phyloP scores from a whole-genome alignment of 2,329 filamentous ascomycete species.

The Fusarium pseudograminearum region DNA sequence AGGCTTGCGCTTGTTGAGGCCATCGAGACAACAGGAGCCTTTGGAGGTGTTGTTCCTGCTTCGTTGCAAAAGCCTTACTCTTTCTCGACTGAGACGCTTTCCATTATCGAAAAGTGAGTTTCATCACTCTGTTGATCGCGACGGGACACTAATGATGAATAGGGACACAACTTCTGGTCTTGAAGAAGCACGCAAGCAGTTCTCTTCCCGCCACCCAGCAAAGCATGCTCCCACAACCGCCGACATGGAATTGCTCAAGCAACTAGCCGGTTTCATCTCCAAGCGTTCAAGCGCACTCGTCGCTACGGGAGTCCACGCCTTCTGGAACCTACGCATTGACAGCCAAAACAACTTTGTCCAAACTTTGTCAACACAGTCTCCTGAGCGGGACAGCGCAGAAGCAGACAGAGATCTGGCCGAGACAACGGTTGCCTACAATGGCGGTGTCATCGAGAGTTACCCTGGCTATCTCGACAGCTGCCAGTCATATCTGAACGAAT shows the following conservation, averaged over 20 bases:
- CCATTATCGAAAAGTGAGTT: conserved; percentile 67
- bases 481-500: conserved; percentile 71
- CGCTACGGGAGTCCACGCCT: conserved; percentile 68
- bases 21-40: conserved; percentile 64
- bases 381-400: conserved; percentile 61
- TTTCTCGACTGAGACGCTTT: conserved; percentile 71
- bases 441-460: conserved; percentile 83
- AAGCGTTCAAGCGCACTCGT: conserved; percentile 70
- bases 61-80: conserved; percentile 67
- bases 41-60: conserved; percentile 68
- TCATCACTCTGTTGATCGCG: too few relatives aligned
- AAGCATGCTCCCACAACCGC: conserved; percentile 53
- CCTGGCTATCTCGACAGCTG: conserved; percentile 73
- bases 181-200: conserved; percentile 60
- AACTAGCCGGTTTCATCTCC: conserved; percentile 66
- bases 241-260: conserved; percentile 66
- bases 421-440: conserved; percentile 80
- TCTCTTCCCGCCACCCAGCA: conserved; percentile 64
- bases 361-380: conserved; percentile 49
- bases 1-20: conserved; percentile 70
- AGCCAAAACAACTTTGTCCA: conserved; percentile 55
- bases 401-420: conserved; percentile 60
- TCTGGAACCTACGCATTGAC: conserved; percentile 69
- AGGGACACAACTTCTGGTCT: conserved; percentile 61
- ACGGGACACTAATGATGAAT: conserved; percentile 38